These are phyloP conservation scores for Oleoguttula mirabilis DNA, from an alignment of 495 filamentous ascomycete genomes.

Conservation along the genomic window DNA sequence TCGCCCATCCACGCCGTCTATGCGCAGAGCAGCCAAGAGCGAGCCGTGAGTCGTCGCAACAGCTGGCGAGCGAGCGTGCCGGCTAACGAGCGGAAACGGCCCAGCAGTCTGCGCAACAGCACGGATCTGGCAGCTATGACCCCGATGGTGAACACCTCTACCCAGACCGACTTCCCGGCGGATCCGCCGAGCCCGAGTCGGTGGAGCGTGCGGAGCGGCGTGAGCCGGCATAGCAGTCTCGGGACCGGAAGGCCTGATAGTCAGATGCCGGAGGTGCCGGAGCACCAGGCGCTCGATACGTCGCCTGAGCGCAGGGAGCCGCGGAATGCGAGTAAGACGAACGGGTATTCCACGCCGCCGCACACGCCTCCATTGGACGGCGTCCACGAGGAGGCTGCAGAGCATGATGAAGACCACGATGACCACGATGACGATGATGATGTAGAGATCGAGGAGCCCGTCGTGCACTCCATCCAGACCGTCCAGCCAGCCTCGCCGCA, in stretches of 20 bases:
- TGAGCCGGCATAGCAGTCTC: not conserved
- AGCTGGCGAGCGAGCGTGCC: constrained; percentile 31
- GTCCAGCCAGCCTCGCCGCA: constrained; percentile 20
- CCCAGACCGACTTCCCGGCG: constrained; percentile 19
- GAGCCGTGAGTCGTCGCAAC: constrained; percentile 19
- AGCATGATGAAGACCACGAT: constrained; percentile 12
- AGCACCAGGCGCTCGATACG: constrained; percentile 9
- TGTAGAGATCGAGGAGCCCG: constrained; percentile 12
- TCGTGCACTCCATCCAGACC: constrained; percentile 11
- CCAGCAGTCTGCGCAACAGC: constrained; percentile 24
- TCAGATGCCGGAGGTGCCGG: constrained; percentile 13
- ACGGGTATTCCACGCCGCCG: constrained; percentile 14
- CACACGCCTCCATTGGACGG: constrained; percentile 9
- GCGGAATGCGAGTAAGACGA: not conserved
- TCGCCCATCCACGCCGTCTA: constrained; percentile 66
- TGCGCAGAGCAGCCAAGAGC: constrained; percentile 54
- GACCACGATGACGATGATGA: constrained; percentile 15
- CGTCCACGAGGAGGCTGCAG: no score
- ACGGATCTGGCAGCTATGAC: constrained; percentile 22
- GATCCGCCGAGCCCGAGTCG: constrained; percentile 4
- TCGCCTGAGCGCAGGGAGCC: constrained; percentile 3
- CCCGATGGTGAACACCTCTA: constrained; percentile 12
- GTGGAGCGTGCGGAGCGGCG: not conserved
- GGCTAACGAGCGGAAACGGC: constrained; percentile 17
- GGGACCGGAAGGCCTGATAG: not conserved